A percentile compares a stretch with the other conserved stretches of the same genome.
These are phyloP conservation scores for Stephania cephalantha DNA, from an alignment of 164 flowering plant species.

Conservation along the genomic window DNA sequence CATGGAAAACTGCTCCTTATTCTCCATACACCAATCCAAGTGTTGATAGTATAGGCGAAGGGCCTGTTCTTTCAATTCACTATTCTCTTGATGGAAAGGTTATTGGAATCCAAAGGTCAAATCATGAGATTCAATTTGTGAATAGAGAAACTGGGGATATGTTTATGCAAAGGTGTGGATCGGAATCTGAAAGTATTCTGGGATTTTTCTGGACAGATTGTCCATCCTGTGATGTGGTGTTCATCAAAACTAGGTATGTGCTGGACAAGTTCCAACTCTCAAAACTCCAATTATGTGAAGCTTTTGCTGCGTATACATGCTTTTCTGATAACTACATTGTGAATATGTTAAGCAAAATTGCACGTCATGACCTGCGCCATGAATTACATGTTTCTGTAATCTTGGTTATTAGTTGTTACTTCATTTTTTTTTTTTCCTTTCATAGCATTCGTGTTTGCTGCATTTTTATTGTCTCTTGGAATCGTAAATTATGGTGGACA, in stretches of 20 bases:
- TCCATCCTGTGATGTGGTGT: constrained; percentile 64
- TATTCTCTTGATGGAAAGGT: constrained; percentile 75
- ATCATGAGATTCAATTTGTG: constrained; percentile 63
- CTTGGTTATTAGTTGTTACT: not conserved
- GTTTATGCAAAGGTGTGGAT: constrained; percentile 48
- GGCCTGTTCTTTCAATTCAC: constrained; percentile 62
- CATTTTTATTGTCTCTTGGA: not conserved
- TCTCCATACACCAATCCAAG: not conserved
- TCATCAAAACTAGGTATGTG: constrained; percentile 77
- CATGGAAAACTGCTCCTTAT: no score
- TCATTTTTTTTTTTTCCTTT: not conserved
- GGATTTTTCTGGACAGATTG: constrained; percentile 98
- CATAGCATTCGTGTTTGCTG: not conserved
- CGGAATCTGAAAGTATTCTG: constrained; percentile 72
- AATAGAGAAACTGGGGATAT: constrained; percentile 57
- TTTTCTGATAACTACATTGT: not conserved
- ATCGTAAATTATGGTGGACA: not conserved
- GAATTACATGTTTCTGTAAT: not conserved
- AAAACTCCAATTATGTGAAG: not conserved
- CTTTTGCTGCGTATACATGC: not conserved
- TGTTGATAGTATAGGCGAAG: constrained; percentile 67
- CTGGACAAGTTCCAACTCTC: constrained; percentile 9
- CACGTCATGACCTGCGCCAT: not conserved
- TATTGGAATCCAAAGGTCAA: constrained; percentile 74
- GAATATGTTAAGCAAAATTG: constrained; percentile 1